Base-by-base conservation (phyloP, 768 basidiomycete species). In the Xerocomellus dryophilus region DNA sequence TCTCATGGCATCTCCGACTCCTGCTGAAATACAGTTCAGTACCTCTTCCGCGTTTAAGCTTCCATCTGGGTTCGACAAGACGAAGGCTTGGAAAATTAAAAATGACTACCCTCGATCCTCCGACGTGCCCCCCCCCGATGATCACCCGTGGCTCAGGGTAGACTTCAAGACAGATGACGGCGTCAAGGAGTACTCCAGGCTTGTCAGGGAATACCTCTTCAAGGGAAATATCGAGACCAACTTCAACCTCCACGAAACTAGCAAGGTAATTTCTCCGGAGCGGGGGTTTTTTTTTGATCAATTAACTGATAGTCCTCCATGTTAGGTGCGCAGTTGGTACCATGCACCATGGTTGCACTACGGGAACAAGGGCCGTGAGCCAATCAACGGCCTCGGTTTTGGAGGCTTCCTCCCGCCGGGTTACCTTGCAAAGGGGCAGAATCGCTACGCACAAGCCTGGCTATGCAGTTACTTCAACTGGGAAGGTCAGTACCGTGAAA, bases 391-490 rank as follows among this genome's bases (percentile, higher is more conserved):
- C 2, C 23, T 51, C n/a, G 6, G 3, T 5, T 51, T 50, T 35
- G 50, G 50, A 25, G 41, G 50, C 32, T 50, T 18, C 7, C 50
- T 51, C 12, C n/a, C 32, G 4, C 3, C n/a, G 7, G n/a, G n/a
- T n/a, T 44, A 51, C 41, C 42, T 43, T 27, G 42, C 50, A 4
- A 18, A 27, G 41, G 8, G 17, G 12, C 50, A 51, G 42, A 27
- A 14, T 5, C 4, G 18, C 5, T n/a, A 12, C 11, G 21, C 15
- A 25, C 50, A 43, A 11, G 34, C 12, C 12, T 51, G 50, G 50
- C 11, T 43, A 25, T 50, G 50, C 41, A 51, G 42, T 14, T 51
- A 43, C 34, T 51, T 51, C 50, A 50, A 50, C 23, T 43, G 50
- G 50, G 41, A 50, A 25, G 50, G 50, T 43, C 50, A 27, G 41